A percentile compares a stretch with the other conserved stretches of the same genome.
Conservation (phyloP, 176 grass and related monocot species). For the Chloris gayana region DNA sequence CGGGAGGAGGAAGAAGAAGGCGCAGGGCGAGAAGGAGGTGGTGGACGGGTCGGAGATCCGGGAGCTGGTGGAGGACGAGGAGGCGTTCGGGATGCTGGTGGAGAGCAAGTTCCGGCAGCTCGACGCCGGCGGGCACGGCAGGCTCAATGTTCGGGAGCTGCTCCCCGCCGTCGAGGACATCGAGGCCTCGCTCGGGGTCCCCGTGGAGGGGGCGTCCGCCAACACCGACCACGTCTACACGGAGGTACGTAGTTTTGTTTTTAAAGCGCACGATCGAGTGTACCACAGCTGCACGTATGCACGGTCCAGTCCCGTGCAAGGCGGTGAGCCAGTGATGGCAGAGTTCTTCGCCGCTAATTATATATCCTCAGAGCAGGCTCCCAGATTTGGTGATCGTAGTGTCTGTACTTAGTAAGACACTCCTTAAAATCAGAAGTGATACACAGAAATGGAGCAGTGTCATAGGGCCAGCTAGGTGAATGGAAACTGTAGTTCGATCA, state of each 20-base stretch:
- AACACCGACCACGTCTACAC: conserved; percentile 75
- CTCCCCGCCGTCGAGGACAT: conserved; percentile 73
- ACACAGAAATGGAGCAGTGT: too few species aligned
- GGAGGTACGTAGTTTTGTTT: conserved; percentile 40
- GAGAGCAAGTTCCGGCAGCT: conserved; percentile 72
- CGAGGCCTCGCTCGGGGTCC: conserved; percentile 67
- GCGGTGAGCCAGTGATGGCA: neutral
- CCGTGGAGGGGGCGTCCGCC: conserved; percentile 44
- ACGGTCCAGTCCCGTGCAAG: neutral
- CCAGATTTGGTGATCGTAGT: neutral
- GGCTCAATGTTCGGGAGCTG: conserved; percentile 68
- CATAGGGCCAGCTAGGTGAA: neutral
- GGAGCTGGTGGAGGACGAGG: conserved; percentile 82
- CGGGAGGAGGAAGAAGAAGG: conserved; percentile 48
- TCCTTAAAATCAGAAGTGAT: neutral
- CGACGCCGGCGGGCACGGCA: conserved; percentile 57
- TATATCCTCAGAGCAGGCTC: neutral
- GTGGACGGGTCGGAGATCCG: conserved; percentile 83
- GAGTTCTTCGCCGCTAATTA: neutral
- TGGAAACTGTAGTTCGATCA: neutral
- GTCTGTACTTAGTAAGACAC: neutral
- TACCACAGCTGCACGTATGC: neutral
- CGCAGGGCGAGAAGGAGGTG: conserved; percentile 41
- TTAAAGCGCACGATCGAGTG: neutral
- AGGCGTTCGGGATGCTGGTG: conserved; percentile 70